These are phyloP conservation scores for Pleurozium schreberi DNA, from an alignment of 225 moss, liverwort and hornwort species.

Conservation along the genomic window DNA sequence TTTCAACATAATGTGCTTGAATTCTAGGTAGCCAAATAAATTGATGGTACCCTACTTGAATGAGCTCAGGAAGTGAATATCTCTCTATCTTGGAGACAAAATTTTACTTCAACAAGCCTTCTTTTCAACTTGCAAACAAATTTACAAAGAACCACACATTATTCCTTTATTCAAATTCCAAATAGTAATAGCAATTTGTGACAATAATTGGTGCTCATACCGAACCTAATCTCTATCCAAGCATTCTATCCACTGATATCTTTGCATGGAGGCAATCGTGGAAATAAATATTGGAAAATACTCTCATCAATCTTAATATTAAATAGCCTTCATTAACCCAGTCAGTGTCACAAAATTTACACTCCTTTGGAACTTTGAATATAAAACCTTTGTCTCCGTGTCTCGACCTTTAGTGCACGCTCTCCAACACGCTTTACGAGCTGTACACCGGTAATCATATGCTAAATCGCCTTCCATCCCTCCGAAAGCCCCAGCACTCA, in stretches of 20 bases:
- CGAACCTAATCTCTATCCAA: background rate
- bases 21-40: too few relatives aligned
- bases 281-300: too few relatives aligned
- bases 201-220: too few relatives aligned
- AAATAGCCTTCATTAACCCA: background rate
- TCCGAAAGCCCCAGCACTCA: background rate
- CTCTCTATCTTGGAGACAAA: too few relatives aligned
- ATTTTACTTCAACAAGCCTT: background rate
- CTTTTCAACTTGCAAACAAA: background rate
- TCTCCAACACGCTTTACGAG: background rate
- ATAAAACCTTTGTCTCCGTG: background rate
- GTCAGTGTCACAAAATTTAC: background rate
- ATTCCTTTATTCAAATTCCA: background rate
- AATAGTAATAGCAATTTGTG: background rate
- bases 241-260: background rate
- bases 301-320: background rate
- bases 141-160: background rate
- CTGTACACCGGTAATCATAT: background rate
- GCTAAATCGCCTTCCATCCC: background rate
- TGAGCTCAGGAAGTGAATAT: background rate
- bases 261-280: background rate
- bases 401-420: background rate
- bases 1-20: background rate
- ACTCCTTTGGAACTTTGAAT: background rate
- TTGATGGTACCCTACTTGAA: rapidly evolving